A percentile compares a stretch with the other conserved stretches of the same genome.
phyloP scores from a whole-genome alignment of 2,329 filamentous ascomycete species.

The Aspergillus fijiensis region DNA sequence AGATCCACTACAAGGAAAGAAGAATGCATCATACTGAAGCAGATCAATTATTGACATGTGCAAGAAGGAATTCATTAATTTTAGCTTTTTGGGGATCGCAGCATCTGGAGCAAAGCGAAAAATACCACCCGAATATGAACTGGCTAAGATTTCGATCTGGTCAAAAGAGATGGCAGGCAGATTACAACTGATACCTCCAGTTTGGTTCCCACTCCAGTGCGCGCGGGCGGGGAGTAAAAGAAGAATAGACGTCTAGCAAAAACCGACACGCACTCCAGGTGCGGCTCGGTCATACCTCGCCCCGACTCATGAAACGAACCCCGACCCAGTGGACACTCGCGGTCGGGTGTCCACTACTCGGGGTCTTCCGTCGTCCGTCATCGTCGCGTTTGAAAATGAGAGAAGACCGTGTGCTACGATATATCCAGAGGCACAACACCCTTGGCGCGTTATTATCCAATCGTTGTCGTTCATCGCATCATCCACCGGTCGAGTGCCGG shows the following conservation, averaged over 20 bases:
- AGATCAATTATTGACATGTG: not conserved
- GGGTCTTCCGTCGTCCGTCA: not conserved
- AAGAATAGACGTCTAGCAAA: constrained; percentile 4
- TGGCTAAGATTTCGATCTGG: not conserved
- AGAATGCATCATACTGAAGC: not conserved
- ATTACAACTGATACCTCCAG: not conserved
- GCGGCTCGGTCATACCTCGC: constrained; percentile 6
- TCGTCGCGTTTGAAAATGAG: constrained; percentile 9
- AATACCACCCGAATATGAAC: constrained; percentile 16
- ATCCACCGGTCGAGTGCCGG: constrained; percentile 12
- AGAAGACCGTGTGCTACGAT: constrained; percentile 18
- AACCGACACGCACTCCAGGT: constrained; percentile 3
- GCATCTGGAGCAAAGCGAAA: constrained; percentile 15
- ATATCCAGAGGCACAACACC: constrained; percentile 12
- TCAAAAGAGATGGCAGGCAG: not conserved
- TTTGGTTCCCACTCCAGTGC: not conserved
- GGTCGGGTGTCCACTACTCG: constrained; percentile 3
- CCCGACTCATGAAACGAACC: constrained; percentile 9
- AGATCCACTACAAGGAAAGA: too few species aligned
- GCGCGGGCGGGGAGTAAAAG: not conserved
- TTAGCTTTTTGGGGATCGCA: constrained; percentile 24
- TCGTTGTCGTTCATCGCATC: constrained; percentile 19
- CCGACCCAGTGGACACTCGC: constrained; percentile 7
- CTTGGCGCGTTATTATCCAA: constrained; percentile 17
- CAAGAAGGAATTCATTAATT: constrained; percentile 23